Conservation (phyloP, 208 protist species). For the Angomonas deanei region DNA sequence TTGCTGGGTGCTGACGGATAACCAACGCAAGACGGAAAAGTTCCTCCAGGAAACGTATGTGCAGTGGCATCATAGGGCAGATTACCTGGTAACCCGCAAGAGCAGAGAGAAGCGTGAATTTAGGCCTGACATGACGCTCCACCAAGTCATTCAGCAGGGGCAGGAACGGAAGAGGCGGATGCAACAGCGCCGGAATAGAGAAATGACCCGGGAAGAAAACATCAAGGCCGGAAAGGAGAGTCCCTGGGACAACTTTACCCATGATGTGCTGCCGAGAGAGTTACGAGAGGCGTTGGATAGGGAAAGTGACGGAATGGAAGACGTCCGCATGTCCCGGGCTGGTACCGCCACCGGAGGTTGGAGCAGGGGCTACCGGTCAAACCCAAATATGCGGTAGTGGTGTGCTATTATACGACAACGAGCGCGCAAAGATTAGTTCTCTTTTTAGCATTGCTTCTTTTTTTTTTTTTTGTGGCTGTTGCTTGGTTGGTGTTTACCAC, state of each 20-base stretch:
- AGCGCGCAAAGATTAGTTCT: neutral
- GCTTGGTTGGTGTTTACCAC: neutral
- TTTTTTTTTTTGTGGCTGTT: conserved; percentile 1
- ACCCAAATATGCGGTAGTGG: conserved; percentile 35
- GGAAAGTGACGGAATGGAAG: conserved; percentile 87
- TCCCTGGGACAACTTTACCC: conserved; percentile 80
- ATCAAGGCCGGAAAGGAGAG: conserved; percentile 41
- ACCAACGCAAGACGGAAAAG: conserved; percentile 68
- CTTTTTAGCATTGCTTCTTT: conserved; percentile 6
- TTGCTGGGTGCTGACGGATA: conserved; percentile 72
- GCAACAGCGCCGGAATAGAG: conserved; percentile 47
- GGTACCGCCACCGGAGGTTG: conserved; percentile 75
- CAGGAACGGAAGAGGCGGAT: conserved; percentile 84
- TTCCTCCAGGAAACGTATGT: conserved; percentile 82
- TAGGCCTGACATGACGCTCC: conserved; percentile 72
- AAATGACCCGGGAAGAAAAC: conserved; percentile 30
- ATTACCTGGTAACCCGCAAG: conserved; percentile 82
- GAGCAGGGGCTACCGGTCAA: conserved; percentile 57
- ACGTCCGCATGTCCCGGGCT: conserved; percentile 67
- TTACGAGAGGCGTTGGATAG: conserved; percentile 77
- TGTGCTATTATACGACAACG: neutral
- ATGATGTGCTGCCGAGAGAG: conserved; percentile 83
- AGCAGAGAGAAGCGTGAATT: conserved; percentile 87
- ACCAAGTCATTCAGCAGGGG: conserved; percentile 72
- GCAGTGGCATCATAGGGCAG: conserved; percentile 84